Evolutionary conservation across 140 eudicot genomes (phyloP).

Genomic region (Erigeron philadelphicus): DNA sequence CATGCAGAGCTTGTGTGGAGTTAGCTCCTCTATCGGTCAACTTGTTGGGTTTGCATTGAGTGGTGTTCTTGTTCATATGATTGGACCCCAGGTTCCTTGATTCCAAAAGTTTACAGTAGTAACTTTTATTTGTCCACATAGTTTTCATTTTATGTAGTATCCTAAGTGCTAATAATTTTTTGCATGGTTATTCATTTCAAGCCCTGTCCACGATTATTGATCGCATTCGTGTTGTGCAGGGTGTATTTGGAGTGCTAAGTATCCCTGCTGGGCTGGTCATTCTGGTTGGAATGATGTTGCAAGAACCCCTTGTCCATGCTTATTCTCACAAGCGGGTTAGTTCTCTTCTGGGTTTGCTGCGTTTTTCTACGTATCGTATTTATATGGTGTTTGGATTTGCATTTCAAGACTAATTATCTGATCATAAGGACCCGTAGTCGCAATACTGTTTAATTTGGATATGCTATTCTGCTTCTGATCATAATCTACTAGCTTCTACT

Average conservation of each 20-base stretch:
- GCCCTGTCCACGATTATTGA: slow-evolving; percentile 3
- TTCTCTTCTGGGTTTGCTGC: slow-evolving; percentile 4
- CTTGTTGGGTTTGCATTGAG: slow-evolving; percentile 61
- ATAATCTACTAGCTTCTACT: too few relatives aligned
- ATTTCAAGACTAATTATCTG: not conserved
- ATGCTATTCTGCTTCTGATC: too few relatives aligned
- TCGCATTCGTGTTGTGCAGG: slow-evolving; percentile 36
- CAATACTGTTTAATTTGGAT: too few relatives aligned
- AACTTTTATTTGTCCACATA: not conserved
- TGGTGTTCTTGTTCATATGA: slow-evolving; percentile 68
- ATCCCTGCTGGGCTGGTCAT: slow-evolving; percentile 70
- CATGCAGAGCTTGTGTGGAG: slow-evolving; percentile 82
- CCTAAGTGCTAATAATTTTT: not conserved
- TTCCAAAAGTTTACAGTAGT: not conserved
- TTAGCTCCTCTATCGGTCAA: slow-evolving; percentile 69
- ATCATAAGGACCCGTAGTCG: too few relatives aligned
- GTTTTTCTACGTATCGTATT: too few relatives aligned
- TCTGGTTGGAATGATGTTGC: slow-evolving; percentile 64
- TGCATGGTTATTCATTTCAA: not conserved
- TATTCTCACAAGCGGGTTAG: slow-evolving; percentile 64
- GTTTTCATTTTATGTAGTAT: slow-evolving; percentile 3
- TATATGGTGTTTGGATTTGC: not conserved
- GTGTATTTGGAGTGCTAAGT: slow-evolving; percentile 70
- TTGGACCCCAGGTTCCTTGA: slow-evolving; percentile 68
- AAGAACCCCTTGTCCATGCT: slow-evolving; percentile 50